Percentiles rank a stretch among this genome's conserved stretches.
phyloP scores from a whole-genome alignment of 768 basidiomycete species.

The Hypholoma sublateritium region DNA sequence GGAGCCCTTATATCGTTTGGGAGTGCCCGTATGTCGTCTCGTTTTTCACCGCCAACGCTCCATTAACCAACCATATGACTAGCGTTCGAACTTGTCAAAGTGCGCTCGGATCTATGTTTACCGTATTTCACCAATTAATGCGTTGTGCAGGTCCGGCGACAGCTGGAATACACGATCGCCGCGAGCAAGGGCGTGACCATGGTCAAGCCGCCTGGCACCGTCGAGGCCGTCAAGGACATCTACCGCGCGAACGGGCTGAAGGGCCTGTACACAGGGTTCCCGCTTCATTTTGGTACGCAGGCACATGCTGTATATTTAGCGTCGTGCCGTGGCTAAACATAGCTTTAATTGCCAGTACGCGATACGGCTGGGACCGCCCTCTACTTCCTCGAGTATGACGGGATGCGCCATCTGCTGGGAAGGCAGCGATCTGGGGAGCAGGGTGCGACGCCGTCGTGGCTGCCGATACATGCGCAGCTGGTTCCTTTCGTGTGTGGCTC shows the following conservation, averaged over 20 bases:
- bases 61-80: conserved; percentile 1
- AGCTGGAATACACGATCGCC: conserved; percentile 91
- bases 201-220: conserved; percentile 35
- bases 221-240: conserved; percentile 80
- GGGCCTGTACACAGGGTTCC: conserved; percentile 83
- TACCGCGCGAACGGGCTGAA: conserved; percentile 57
- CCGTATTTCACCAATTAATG: not conserved
- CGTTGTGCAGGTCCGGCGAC: conserved; percentile 70
- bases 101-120: conserved; percentile 26
- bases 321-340: conserved; percentile 1
- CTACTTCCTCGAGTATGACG: conserved; percentile 94
- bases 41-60: not conserved
- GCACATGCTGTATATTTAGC: not conserved
- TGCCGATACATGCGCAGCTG: conserved; percentile 75
- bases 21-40: conserved; percentile 73
- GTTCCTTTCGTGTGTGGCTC: conserved; percentile 93
- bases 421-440: conserved; percentile 77
- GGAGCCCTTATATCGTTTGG: conserved; percentile 88
- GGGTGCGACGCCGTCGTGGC: conserved; percentile 79
- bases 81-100: conserved; percentile 97
- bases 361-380: conserved; percentile 88
- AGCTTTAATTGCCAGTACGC: conserved; percentile 51
- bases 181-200: conserved; percentile 67
- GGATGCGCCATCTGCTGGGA: conserved; percentile 84
- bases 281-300: conserved; percentile 75